Evolutionary conservation across 495 filamentous ascomycete species (phyloP).

Genomic region (Entonaema liquescens): DNA sequence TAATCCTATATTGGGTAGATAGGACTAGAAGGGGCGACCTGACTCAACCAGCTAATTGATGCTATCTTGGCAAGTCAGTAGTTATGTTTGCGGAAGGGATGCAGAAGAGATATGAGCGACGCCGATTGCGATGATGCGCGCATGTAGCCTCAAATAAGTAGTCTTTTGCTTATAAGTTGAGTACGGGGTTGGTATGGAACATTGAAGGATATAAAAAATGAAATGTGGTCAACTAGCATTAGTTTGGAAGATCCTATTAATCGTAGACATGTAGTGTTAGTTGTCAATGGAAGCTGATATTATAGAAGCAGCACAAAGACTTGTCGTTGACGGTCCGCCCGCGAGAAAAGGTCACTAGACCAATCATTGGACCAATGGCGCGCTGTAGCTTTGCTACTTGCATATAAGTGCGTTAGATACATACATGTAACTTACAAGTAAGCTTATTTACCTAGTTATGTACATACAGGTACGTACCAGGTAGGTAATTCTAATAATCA

Average conservation of each 20-base stretch:
- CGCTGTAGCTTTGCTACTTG: slow-evolving; percentile 12
- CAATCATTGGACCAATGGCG: slow-evolving; percentile 10
- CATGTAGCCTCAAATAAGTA: background rate
- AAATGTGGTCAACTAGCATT: background rate
- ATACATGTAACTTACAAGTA: background rate
- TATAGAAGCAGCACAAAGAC: slow-evolving; percentile 28
- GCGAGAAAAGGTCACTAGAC: slow-evolving; percentile 20
- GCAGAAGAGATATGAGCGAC: background rate
- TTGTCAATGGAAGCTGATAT: slow-evolving; percentile 3
- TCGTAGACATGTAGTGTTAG: background rate
- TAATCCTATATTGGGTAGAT: background rate
- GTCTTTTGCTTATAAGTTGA: background rate
- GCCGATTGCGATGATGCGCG: slow-evolving; percentile 15
- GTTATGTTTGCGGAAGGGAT: background rate
- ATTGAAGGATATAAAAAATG: background rate
- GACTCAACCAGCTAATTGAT: background rate
- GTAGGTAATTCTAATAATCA: background rate
- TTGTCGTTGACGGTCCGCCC: slow-evolving; percentile 22
- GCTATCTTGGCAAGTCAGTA: background rate
- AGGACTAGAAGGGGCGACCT: background rate
- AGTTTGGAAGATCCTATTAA: slow-evolving; percentile 1
- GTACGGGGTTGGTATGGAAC: background rate
- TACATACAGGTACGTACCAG: background rate
- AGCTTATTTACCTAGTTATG: background rate
- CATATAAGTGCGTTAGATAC: slow-evolving; percentile 7